Conservation (phyloP, 2,329 filamentous ascomycete species). For the Penicillium sumatraense region DNA sequence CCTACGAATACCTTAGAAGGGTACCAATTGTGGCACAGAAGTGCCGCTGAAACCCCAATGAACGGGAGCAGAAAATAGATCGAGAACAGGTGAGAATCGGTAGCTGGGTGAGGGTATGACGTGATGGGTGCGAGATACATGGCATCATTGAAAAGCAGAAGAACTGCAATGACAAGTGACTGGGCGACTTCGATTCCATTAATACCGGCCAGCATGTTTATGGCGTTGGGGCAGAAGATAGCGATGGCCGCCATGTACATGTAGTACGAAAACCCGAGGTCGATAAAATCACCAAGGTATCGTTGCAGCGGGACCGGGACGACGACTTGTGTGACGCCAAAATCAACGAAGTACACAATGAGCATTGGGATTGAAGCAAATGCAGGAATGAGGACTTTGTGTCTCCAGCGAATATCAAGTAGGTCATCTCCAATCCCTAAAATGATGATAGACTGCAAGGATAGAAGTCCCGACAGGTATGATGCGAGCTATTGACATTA, state of each 20-base stretch:
- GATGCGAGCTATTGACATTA: conserved; percentile 80
- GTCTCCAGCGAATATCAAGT: conserved; percentile 97
- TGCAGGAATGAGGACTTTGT: conserved; percentile 97
- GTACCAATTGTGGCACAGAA: conserved; percentile 93
- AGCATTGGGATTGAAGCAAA: conserved; percentile 92
- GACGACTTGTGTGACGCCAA: conserved; percentile 93
- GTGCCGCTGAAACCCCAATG: conserved; percentile 84
- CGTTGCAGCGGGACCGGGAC: conserved; percentile 83
- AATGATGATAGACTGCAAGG: conserved; percentile 86
- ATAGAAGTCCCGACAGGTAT: conserved; percentile 91
- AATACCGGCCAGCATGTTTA: conserved; percentile 99
- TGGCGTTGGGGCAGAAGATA: conserved; percentile 98
- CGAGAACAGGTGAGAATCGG: conserved; percentile 93
- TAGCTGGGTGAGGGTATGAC: conserved; percentile 87
- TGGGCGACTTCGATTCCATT: conserved; percentile 97
- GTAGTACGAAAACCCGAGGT: conserved; percentile 86
- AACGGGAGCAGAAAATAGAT: conserved; percentile 94
- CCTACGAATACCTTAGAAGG: conserved; percentile 94
- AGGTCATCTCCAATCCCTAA: conserved; percentile 94
- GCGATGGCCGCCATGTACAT: conserved; percentile 94
- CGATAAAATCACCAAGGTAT: conserved; percentile 82
- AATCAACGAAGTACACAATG: conserved; percentile 97
- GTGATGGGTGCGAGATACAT: conserved; percentile 79
- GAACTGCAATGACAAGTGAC: conserved; percentile 83
- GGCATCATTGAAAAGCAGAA: conserved; percentile 84